These are phyloP conservation scores for Echites panduratus DNA, from an alignment of 257 asterid genomes.

Conservation along the genomic window DNA sequence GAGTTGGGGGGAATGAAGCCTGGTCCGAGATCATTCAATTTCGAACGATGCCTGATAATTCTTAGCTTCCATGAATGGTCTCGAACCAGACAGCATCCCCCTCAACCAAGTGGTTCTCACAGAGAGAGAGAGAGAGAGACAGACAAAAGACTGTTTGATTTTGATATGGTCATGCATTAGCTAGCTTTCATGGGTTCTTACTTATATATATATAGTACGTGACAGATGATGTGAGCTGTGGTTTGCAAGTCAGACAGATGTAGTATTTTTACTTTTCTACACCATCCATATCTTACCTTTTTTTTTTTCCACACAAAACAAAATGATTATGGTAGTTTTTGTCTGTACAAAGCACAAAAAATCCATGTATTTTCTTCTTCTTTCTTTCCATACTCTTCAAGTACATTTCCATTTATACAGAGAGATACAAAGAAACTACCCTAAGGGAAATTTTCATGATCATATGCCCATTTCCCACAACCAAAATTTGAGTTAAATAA, in stretches of 20 bases:
- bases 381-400: too few species aligned
- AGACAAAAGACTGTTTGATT: constrained; percentile 19
- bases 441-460: too few species aligned
- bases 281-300: constrained; percentile 15
- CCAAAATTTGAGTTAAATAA: too few species aligned
- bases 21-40: constrained; percentile 75
- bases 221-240: not conserved
- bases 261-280: constrained; percentile 11
- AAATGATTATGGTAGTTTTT: constrained; percentile 10
- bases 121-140: constrained; percentile 15
- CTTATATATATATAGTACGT: constrained; percentile 3
- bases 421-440: not conserved
- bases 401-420: not conserved
- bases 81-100: constrained; percentile 49
- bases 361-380: constrained; percentile 5
- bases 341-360: constrained; percentile 5
- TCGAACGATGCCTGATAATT: not conserved
- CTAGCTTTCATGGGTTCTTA: constrained; percentile 10
- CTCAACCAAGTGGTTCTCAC: constrained; percentile 23
- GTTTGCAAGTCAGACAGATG: constrained; percentile 18
- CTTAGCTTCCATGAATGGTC: constrained; percentile 22
- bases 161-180: constrained; percentile 32
- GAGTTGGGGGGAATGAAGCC: constrained; percentile 49
- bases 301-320: constrained; percentile 16
- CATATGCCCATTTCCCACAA: too few species aligned